Base-by-base conservation (phyloP, 2,329 filamentous ascomycete species). In the Arachnomyces sp. region DNA sequence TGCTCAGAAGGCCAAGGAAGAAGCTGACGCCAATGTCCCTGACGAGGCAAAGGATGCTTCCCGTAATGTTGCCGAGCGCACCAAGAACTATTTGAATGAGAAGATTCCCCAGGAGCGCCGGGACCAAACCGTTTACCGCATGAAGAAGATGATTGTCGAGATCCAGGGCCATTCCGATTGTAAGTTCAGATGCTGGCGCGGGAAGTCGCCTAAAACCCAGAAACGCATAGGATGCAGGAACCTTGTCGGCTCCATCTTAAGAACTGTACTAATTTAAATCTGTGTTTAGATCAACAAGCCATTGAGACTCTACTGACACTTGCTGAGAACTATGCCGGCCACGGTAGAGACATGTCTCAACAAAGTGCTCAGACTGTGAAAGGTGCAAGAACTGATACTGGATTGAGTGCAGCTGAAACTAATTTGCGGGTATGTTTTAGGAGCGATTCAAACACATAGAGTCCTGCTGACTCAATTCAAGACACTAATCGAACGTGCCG, bases 131-230 rank as follows among this genome's bases (percentile, higher is more conserved):
- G 82, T 95, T 54, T 95, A 81, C 77, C 85, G 92, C 29, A 68
- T 98, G 51, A 98, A 90, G 80, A 96, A 96, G 78, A 94, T 96
- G 84, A 71, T 98, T 30, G 80, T 95, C 34, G 92, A 98, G 66
- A 88, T 94, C 54, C 92, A 98, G 68, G 86, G 90, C 42, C 92
- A 96, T 58, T 78, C 86, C 43, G 90, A 98, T 55, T 98, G 77
- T 80, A 65, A 61, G 74, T 66, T 11, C 13, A 21, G 9, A 25
- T 25, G 21, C 21, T 5, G 5, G 9, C 9, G 21, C 21, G 21
- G 5, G n/a, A n/a, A n/a, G n/a, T n/a, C n/a, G n/a, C n/a, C n/a
- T n/a, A n/a, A n/a, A n/a, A n/a, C n/a, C n/a, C n/a, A n/a, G n/a
- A n/a, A n/a, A n/a, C 13, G 3, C n/a, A 34, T 28, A 8, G 37